Base-by-base conservation (phyloP, 345 rosid genomes). In the Erodium maritimum region DNA sequence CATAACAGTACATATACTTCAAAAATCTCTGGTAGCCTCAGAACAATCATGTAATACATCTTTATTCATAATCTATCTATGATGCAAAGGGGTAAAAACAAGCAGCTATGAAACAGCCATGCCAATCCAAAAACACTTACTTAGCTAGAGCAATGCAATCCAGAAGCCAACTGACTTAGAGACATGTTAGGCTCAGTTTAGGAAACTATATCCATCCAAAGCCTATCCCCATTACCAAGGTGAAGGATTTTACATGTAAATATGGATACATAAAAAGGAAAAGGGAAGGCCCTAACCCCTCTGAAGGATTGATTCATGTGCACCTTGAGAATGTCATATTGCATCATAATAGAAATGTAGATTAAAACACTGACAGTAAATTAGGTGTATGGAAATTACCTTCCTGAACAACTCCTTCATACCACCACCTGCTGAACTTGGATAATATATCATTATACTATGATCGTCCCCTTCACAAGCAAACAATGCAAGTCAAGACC, bases 361-460 rank as follows among this genome's bases (percentile, higher is more conserved):
- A 57, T 29, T 4, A 17, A 16, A 33, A 50, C 45, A 12, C n/a
- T 12, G 50, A 57, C 13, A n/a, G 14, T 37, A 37, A 96, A 25
- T 87, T 94, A 37, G 46, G 46, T 37, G 46, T 12, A 37, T 5
- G 37, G 33, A 58, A 25, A 75, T 48, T 70, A 93, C 99, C 97
- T 87, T 94, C 77, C 99, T 82, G 74, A 94, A 94, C 62, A 94
- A 77, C 80, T 85, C 96, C 74, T 94, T 94, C 99, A 94, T 94
- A 56, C 99, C 99, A 65, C 99, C 96, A 64, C 99, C 99, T 1
- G 99, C 99, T 53, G 99, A 83, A 67, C 95, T 94, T 37, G 99
- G 99, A 63, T 94, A 94, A 69, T 94, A 94, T 78, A 94, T 90
- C 99, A 90, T 87, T 69, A 94, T 94, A 60, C 96, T 87, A 71